Base-by-base conservation (phyloP, 768 basidiomycete genomes). In the Sarcomyxa edulis region DNA sequence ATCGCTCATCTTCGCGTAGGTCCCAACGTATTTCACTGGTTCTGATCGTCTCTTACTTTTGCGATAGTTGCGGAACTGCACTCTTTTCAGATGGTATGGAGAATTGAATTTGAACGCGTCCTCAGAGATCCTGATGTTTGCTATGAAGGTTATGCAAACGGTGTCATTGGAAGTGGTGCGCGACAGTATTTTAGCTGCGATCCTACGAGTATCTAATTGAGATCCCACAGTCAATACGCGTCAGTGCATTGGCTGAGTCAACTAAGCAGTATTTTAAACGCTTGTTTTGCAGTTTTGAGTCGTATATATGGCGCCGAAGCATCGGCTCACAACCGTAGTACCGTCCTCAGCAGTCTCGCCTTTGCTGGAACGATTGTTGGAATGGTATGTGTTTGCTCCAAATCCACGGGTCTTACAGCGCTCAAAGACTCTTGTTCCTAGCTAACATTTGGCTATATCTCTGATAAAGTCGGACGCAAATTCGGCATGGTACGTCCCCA, bases 291-390 rank as follows among this genome's bases (percentile, higher is more conserved):
- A 85, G 82, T 94, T 38, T 62, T 95, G 44, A 74, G 55, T 34
- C 77, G 75, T 15, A 67, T 91, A 25, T 94, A 94, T 54, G 80
- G 80, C 38, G 46, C 70, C 4, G 68, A 68, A 0, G 67, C 65
- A 2, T 52, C 50, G 6, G 48, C 61, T 7, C 60, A 77, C 42
- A 72, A 82, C 50, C 85, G 88, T 54, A 70, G 71, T 52, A 77
- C 64, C 11, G 70, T 73, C 1, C 61, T 95, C 30, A 71, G 69
- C 40, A 81, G 85, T 52, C 62, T 90, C 44, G 74, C 73, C 2
- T 97, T 95, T 47, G 92, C 82, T 22, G 92, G 92, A 11, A 87
- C 83, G 6, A 61, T 95, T n/a, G 69, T 90, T 7, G 91, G 93
- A 23, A 91, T 89, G 87, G n/a, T n/a, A n/a, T n/a, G n/a, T n/a